Evolutionary conservation across 179 eudicot species (phyloP), one percentile per base, ranked within the genome.

Genomic region (Corrigiola litoralis): DNA sequence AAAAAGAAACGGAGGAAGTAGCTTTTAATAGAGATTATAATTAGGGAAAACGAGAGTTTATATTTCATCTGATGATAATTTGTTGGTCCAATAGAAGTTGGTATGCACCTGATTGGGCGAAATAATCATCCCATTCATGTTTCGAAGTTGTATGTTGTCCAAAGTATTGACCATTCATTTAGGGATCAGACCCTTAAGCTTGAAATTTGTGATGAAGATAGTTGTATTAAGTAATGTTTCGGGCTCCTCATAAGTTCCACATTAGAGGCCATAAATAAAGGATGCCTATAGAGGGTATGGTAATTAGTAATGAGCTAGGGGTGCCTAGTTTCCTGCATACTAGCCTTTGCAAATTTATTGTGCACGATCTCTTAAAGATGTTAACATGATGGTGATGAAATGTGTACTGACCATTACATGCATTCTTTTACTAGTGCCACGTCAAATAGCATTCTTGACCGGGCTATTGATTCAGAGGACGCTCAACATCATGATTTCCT

Each of bases 381-480:
- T 25, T 29, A 21, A 1, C 27, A 18, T 54, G 27, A 5, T 56
- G 2, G 1, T 53, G 36, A 48, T 33, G 62, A 57, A 29, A 9
- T 57, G 29, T 46, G 6, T 5, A 49, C 63, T 75, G 79, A 75
- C 59, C 33, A n/a, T 14, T 17, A 28, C 65, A 8, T 46, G 16
- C 33, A 40, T 61, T 65, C 5, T 75, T 46, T 51, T 20, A 54
- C 34, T 56, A 89, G 97, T 82, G 91, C 94, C 37, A 81, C 87
- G 3, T 77, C 88, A 24, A 86, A 88, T 65, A 90, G 97, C 65
- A 81, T 91, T 66, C 63, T 91, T 65, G 97, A 91, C 75, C 84
- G 85, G 54, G 91, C 97, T 14, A 86, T 91, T 70, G 86, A 89
- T 73, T 84, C 96, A 13, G 97, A 91, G 81, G 89, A 84, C 56